These are phyloP conservation scores for Hymenoscyphus occultus DNA, from an alignment of 2,329 filamentous ascomycete genomes.

Conservation along the genomic window DNA sequence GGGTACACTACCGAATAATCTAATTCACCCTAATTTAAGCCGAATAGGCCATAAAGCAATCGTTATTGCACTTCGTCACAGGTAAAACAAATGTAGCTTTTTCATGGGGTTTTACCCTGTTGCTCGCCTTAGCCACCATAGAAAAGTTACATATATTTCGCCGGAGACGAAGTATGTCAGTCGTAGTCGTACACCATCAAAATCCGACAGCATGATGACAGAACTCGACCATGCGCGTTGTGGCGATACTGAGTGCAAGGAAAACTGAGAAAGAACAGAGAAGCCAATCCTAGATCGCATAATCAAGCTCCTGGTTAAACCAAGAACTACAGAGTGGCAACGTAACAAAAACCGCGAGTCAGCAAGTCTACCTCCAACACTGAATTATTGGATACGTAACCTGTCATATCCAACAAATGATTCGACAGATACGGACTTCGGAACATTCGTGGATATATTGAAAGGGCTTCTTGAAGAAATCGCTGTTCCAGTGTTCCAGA, in stretches of 20 bases:
- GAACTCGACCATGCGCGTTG: too few species aligned
- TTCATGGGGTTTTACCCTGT: too few species aligned
- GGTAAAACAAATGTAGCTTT: too few species aligned
- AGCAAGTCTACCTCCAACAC: constrained; percentile 7
- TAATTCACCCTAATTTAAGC: too few species aligned
- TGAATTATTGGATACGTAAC: constrained; percentile 8
- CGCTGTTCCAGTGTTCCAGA: background rate
- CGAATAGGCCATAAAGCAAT: background rate
- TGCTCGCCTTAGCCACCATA: too few species aligned
- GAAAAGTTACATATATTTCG: too few species aligned
- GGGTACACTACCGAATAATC: too few species aligned
- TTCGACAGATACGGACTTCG: background rate
- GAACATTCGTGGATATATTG: background rate
- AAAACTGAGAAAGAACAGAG: background rate
- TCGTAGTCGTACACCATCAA: too few species aligned
- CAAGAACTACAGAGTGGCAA: constrained; percentile 13
- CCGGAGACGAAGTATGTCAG: too few species aligned
- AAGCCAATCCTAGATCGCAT: constrained; percentile 2
- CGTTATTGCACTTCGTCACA: background rate
- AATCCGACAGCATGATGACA: background rate
- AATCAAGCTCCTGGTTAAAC: background rate
- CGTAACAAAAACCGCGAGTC: constrained; percentile 6
- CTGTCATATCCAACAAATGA: constrained; percentile 4
- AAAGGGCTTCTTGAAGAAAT: background rate
- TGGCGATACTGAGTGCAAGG: background rate